Base-by-base conservation (phyloP, 768 basidiomycete genomes). In the Mrakia hoshinonis region DNA sequence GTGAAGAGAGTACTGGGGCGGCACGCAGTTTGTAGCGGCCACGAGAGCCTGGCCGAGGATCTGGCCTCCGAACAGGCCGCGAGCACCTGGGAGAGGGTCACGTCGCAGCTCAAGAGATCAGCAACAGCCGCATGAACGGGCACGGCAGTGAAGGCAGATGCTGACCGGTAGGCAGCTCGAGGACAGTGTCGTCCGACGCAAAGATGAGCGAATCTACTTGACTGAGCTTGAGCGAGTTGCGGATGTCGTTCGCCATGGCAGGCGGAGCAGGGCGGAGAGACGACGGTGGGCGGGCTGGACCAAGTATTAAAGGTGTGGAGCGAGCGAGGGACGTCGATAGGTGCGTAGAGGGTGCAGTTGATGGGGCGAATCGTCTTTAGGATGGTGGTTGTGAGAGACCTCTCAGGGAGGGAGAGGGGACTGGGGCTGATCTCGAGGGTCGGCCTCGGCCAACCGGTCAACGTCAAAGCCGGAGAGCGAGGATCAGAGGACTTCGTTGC, bases 41-140 rank as follows among this genome's bases (percentile, higher is more conserved):
- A 90, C 87, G 36, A 92, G 81, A 5, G 90, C 91, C 76, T 92
- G 91, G 47, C 89, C 90, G 74, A 93, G 91, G 70, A 92, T 91
- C 74, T 80, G 79, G 4, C 91, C 91, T 73, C 91, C 91, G 75
- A 90, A 92, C 18, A 90, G 90, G 20, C 90, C 90, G 61, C 91
- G 83, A 20, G 84, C 83, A 38, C 58, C 58, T 61, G 18, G 54
- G 29, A 31, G 22, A 31, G 54, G 18, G n/a, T 9, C 13, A 58
- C 55, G 26, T 11, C 55, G 26, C 24, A 31, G 31, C 22, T 22
- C 18, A 61, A 22, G 36, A 34, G 29, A 18, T 5, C 15, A 34
- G 20, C 4, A 7, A 22, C 22, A 65, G 65, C 15, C 74, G 67
- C 15, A 72, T 12, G 0, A 2, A 51, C 7, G 12, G 18, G 7